Evolutionary conservation across 768 basidiomycete species (phyloP), one percentile per base, ranked within the genome.

Genomic region (Russula foetens): DNA sequence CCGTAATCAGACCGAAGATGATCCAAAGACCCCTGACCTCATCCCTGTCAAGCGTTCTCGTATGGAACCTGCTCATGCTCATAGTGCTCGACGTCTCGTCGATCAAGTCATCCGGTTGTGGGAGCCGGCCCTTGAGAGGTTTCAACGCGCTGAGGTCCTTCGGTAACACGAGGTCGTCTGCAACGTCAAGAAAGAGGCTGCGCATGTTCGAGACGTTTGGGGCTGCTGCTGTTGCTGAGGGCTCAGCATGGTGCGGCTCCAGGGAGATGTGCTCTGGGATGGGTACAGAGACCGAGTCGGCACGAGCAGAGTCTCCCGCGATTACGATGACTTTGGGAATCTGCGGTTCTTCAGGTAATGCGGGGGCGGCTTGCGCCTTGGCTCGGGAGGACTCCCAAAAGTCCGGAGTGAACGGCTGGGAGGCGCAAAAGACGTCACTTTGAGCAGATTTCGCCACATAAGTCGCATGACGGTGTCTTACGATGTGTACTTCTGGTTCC

Each of bases 401-500:
- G 74, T 86, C 84, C 35, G 79, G 80, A 1, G 78, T 68, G 68
- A 79, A 80, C 11, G 86, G 85, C 85, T 88, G 66, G 11, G 2
- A 63, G 26, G 41, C 53, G 57, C 21, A 57, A 14, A 19, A 59
- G 23, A 60, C 48, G 54, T 24, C 52, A 19, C 48, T 52, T 38
- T 56, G 58, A 51, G 55, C 57, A 29, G 51, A 52, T 35, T 66
- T 29, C 46, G 47, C 46, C 48, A 56, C 63, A 49, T 26, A 50
- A n/a, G 17, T 38, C 41, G 41, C 19, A 39, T 45, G 35, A 54
- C 4, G 28, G 19, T 38, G 31, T 78, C 86, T 60, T 67, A 91
- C 89, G 55, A 86, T 79, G 72, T 85, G 82, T 29, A 82, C 75
- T 23, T 77, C 77, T 5, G 70, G 64, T 53, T 75, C 75, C 2